Percentiles rank a stretch among this genome's conserved stretches.
These are phyloP conservation scores for Eucalyptus coolabah DNA, from an alignment of 345 rosid genomes.

Conservation along the genomic window DNA sequence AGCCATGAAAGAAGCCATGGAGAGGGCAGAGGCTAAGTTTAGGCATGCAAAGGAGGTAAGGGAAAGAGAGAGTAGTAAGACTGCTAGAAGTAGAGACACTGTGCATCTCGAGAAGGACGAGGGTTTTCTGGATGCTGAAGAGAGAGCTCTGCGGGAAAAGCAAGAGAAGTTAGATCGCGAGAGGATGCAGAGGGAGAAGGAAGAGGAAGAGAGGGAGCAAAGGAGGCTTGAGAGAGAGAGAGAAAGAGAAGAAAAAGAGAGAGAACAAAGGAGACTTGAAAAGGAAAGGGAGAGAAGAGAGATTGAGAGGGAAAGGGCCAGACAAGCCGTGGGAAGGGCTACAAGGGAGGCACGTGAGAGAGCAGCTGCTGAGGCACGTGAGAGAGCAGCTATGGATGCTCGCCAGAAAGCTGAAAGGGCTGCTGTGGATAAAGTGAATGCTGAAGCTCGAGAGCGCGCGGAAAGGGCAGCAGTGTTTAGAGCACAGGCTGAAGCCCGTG, in stretches of 20 bases:
- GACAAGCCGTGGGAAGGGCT: conserved; percentile 96
- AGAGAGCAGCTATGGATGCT: conserved; percentile 88
- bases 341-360: conserved; percentile 84
- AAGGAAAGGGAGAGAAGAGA: conserved; percentile 57
- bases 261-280: conserved; percentile 51
- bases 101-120: conserved; percentile 38
- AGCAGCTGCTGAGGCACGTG: conserved; percentile 72
- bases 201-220: conserved; percentile 47
- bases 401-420: conserved; percentile 77
- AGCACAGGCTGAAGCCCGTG: conserved; percentile 96
- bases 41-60: conserved; percentile 75
- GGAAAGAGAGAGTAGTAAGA: conserved; percentile 65
- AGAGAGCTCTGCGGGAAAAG: conserved; percentile 46
- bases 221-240: conserved; percentile 54
- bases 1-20: conserved; percentile 98
- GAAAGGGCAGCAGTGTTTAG: conserved; percentile 90
- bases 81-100: conserved; percentile 58
- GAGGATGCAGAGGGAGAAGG: conserved; percentile 36
- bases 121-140: conserved; percentile 33
- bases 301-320: conserved; percentile 65
- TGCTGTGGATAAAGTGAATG: conserved; percentile 63
- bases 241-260: conserved; percentile 60
- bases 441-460: conserved; percentile 84
- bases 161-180: conserved; percentile 44
- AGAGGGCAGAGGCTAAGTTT: conserved; percentile 92